phyloP scores from a whole-genome alignment of 495 filamentous ascomycete species.

The Aspergillus avenaceus region DNA sequence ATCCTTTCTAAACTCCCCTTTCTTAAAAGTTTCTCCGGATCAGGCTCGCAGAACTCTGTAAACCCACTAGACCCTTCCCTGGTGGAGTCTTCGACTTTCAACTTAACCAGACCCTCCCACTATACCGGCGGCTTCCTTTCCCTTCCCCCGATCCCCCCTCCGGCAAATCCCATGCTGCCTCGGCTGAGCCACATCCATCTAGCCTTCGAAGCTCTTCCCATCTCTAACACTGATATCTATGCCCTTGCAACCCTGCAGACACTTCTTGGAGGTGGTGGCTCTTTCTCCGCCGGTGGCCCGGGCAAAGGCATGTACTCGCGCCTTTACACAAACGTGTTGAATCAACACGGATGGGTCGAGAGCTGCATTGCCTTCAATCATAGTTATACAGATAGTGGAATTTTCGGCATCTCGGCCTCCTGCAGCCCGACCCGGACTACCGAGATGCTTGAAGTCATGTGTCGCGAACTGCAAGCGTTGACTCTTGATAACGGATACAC shows the following conservation, averaged over 20 bases:
- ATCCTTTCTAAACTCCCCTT: slow-evolving; percentile 87
- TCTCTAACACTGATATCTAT: slow-evolving; percentile 88
- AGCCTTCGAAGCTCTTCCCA: slow-evolving; percentile 92
- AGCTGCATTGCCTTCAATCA: slow-evolving; percentile 95
- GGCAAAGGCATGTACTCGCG: slow-evolving; percentile 99
- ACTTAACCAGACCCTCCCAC: slow-evolving; percentile 65
- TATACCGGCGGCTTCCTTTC: slow-evolving; percentile 93
- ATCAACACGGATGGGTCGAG: slow-evolving; percentile 96
- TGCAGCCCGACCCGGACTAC: slow-evolving; percentile 72
- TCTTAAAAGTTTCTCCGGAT: slow-evolving; percentile 82
- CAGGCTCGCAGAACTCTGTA: slow-evolving; percentile 58
- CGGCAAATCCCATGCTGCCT: slow-evolving; percentile 73
- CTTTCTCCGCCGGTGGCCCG: slow-evolving; percentile 94
- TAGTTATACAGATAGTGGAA: slow-evolving; percentile 88
- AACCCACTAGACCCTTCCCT: slow-evolving; percentile 34
- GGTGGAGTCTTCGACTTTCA: slow-evolving; percentile 43
- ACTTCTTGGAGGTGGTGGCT: slow-evolving; percentile 91
- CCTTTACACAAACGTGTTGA: slow-evolving; percentile 94
- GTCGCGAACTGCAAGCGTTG: slow-evolving; percentile 76
- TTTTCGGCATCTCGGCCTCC: slow-evolving; percentile 88
- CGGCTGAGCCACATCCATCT: slow-evolving; percentile 87
- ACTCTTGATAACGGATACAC: slow-evolving; percentile 66
- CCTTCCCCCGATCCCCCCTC: slow-evolving; percentile 72
- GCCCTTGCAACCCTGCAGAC: slow-evolving; percentile 95
- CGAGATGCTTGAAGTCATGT: slow-evolving; percentile 89